These are phyloP conservation scores for Ilex aquifolium DNA, from an alignment of 257 asterid genomes.

Conservation along the genomic window DNA sequence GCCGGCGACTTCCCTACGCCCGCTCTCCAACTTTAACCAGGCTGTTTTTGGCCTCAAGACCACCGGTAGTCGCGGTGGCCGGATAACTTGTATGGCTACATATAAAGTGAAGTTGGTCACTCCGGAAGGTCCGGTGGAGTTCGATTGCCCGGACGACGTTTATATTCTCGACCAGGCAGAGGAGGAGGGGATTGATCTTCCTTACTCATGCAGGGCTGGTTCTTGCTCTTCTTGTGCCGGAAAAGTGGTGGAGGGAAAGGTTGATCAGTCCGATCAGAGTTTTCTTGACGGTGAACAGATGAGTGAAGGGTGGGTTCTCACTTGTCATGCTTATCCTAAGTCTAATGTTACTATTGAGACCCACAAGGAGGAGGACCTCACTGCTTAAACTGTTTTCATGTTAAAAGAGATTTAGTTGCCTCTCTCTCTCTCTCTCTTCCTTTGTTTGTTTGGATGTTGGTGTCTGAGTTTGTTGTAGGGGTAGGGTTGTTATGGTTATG, in stretches of 20 bases:
- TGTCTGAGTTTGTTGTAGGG: not conserved
- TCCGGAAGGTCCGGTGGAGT: conserved; percentile 35
- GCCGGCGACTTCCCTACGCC: conserved; percentile 29
- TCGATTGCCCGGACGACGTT: conserved; percentile 34
- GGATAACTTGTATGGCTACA: conserved; percentile 51
- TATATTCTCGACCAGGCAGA: conserved; percentile 80
- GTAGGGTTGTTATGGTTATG: too few relatives aligned
- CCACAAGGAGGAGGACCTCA: conserved; percentile 73
- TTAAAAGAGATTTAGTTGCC: not conserved
- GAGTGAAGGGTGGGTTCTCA: conserved; percentile 50
- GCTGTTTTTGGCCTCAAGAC: conserved; percentile 26
- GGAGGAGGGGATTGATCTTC: conserved; percentile 52
- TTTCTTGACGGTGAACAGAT: conserved; percentile 77
- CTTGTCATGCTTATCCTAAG: conserved; percentile 60
- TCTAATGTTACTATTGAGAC: conserved; percentile 52
- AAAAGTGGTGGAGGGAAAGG: conserved; percentile 38
- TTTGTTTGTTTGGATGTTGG: not conserved
- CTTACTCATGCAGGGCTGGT: conserved; percentile 89
- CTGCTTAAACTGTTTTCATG: not conserved
- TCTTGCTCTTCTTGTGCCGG: conserved; percentile 91
- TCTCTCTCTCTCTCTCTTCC: too few relatives aligned
- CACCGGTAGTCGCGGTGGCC: conserved; percentile 17
- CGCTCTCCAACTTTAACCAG: conserved; percentile 18
- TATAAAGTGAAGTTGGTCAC: conserved; percentile 64
- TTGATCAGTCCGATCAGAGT: conserved; percentile 70